phyloP scores from a whole-genome alignment of 106 monocot species.

The Apostasia ramifera region DNA sequence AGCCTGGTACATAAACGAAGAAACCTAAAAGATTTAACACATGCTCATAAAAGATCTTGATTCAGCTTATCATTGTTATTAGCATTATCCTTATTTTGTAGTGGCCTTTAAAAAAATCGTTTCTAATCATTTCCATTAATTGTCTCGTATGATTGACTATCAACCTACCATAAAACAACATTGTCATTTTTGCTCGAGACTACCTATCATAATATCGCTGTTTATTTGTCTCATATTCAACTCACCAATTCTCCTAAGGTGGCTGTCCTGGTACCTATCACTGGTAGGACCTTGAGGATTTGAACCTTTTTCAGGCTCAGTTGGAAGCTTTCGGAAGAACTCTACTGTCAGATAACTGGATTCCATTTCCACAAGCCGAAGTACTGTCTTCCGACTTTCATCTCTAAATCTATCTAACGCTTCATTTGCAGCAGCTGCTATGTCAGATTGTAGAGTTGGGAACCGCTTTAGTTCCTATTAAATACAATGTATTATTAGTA shows the following conservation, averaged over 20 bases:
- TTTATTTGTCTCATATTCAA: not conserved
- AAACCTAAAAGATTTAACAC: no score
- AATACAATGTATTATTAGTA: not conserved
- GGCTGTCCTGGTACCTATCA: constrained; percentile 46
- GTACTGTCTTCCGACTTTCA: constrained; percentile 51
- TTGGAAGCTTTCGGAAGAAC: constrained; percentile 59
- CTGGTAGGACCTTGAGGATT: constrained; percentile 35
- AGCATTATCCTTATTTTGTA: no score
- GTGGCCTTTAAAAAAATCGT: no score
- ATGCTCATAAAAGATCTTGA: no score
- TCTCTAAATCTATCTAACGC: constrained; percentile 50
- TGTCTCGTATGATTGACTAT: not conserved
- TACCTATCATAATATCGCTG: not conserved
- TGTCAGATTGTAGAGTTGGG: constrained; percentile 49
- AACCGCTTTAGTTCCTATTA: constrained; percentile 52
- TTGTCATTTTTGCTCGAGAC: not conserved
- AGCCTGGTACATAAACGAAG: no score
- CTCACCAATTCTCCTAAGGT: constrained; percentile 49
- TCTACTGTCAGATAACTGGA: constrained; percentile 60
- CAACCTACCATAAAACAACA: not conserved
- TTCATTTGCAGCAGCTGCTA: constrained; percentile 48
- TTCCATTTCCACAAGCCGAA: constrained; percentile 59
- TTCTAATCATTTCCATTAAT: not conserved
- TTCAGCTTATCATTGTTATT: no score
- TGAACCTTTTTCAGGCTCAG: constrained; percentile 52